These are phyloP conservation scores for Sideroxylon spinosum DNA, from an alignment of 179 eudicot genomes.

Conservation along the genomic window DNA sequence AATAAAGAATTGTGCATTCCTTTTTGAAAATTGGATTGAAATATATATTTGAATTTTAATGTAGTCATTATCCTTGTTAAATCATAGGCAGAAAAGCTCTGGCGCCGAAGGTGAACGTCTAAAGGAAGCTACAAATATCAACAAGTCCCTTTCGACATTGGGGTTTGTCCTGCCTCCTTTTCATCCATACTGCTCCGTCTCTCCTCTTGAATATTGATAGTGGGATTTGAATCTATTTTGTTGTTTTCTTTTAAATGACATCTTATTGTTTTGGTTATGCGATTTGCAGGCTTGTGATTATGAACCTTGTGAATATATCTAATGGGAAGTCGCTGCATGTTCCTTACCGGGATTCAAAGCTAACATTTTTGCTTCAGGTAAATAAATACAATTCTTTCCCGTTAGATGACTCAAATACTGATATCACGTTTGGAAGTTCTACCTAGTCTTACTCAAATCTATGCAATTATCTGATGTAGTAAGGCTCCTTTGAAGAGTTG, in stretches of 20 bases:
- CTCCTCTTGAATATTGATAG: not conserved
- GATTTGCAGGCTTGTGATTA: conserved; percentile 78
- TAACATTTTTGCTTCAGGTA: conserved; percentile 98
- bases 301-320: conserved; percentile 89
- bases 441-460: not conserved
- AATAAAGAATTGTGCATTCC: not conserved
- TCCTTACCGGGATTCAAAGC: conserved; percentile 98
- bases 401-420: not conserved
- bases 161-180: conserved; percentile 50
- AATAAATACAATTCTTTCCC: conserved; percentile 10
- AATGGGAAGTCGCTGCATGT: conserved; percentile 94
- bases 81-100: conserved; percentile 88
- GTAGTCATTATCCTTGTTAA: not conserved
- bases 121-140: conserved; percentile 97
- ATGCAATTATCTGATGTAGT: not conserved
- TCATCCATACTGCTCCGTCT: not conserved
- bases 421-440: not conserved
- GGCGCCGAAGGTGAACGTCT: conserved; percentile 99
- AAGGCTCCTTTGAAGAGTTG: not conserved
- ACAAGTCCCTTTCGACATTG: conserved; percentile 94
- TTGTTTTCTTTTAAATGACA: not conserved
- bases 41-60: not conserved
- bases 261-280: conserved; percentile 22
- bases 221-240: not conserved
- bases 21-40: not conserved